A percentile compares a stretch with the other conserved stretches of the same genome.
These are phyloP conservation scores for Mycena galericulata DNA, from an alignment of 768 basidiomycete genomes.

Conservation along the genomic window DNA sequence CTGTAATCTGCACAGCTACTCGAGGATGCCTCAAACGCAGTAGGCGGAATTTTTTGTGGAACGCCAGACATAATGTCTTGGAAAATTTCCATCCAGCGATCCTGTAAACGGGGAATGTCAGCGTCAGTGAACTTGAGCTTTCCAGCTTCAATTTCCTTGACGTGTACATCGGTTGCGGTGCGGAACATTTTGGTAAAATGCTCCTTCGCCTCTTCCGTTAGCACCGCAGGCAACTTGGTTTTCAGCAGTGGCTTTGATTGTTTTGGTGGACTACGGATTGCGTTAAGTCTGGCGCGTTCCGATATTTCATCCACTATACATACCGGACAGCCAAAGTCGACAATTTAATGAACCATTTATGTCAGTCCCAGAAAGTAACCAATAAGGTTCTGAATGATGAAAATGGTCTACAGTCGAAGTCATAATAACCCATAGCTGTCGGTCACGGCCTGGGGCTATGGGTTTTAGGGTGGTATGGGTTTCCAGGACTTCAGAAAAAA, in stretches of 20 bases:
- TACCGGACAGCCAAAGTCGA: too few species aligned
- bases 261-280: too few species aligned
- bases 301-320: too few species aligned
- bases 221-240: too few species aligned
- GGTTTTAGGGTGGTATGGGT: not conserved
- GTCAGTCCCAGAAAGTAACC: too few species aligned
- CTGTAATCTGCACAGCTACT: not conserved
- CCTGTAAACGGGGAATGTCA: constrained; percentile 32
- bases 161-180: not conserved
- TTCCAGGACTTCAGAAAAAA: not conserved
- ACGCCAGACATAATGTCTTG: constrained; percentile 40
- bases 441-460: constrained; percentile 1
- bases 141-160: not conserved
- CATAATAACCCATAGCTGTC: not conserved
- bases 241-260: too few species aligned
- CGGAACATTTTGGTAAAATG: not conserved
- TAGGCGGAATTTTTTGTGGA: constrained; percentile 45
- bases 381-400: too few species aligned
- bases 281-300: too few species aligned
- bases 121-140: not conserved
- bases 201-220: too few species aligned
- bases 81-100: constrained; percentile 38
- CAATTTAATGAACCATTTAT: too few species aligned
- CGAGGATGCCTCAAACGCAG: too few species aligned
- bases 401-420: not conserved